Percentiles rank a stretch among this genome's conserved stretches.
Evolutionary conservation across 208 protist genomes (phyloP).

Genomic region (Trypanosoma brucei): DNA sequence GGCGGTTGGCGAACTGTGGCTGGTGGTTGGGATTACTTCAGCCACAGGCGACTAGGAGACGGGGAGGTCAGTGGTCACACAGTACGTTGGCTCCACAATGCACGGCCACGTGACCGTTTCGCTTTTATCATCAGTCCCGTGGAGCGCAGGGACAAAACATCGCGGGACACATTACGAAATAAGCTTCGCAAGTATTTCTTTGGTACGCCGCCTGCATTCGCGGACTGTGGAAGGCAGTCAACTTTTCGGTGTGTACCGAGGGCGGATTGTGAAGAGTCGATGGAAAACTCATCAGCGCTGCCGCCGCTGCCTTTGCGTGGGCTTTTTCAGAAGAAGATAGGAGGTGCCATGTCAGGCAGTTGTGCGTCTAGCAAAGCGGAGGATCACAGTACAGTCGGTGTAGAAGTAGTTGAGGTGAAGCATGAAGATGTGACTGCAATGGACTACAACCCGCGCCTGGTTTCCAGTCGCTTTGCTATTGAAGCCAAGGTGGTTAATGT

Average conservation of each 20-base stretch:
- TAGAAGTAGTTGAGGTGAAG: slow-evolving; percentile 64
- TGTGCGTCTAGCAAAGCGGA: not conserved
- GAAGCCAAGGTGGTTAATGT: slow-evolving; percentile 51
- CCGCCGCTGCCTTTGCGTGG: not conserved
- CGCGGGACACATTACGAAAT: slow-evolving; percentile 2
- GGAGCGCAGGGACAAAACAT: slow-evolving; percentile 9
- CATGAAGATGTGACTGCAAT: slow-evolving; percentile 65
- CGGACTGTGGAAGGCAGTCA: slow-evolving; percentile 28
- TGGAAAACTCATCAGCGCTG: not conserved
- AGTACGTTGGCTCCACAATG: slow-evolving; percentile 62
- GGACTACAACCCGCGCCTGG: slow-evolving; percentile 59
- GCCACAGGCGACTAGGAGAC: slow-evolving; percentile 44
- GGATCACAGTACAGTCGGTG: slow-evolving; percentile 16
- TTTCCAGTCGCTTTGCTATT: slow-evolving; percentile 59
- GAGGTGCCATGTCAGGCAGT: not conserved
- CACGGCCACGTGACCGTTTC: slow-evolving; percentile 47
- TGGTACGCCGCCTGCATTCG: slow-evolving; percentile 34
- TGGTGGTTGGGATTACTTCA: slow-evolving; percentile 64
- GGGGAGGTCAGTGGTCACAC: slow-evolving; percentile 63
- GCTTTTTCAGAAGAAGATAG: not conserved
- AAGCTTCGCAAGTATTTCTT: slow-evolving; percentile 17
- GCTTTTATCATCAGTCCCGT: slow-evolving; percentile 73
- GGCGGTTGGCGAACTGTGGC: slow-evolving; percentile 54
- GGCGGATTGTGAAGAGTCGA: not conserved
- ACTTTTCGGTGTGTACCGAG: slow-evolving; percentile 6